Percentiles rank a stretch among this genome's conserved stretches.
Evolutionary conservation across 78 protist genomes (phyloP).

Genomic region (Anaeramoeba ignava): DNA sequence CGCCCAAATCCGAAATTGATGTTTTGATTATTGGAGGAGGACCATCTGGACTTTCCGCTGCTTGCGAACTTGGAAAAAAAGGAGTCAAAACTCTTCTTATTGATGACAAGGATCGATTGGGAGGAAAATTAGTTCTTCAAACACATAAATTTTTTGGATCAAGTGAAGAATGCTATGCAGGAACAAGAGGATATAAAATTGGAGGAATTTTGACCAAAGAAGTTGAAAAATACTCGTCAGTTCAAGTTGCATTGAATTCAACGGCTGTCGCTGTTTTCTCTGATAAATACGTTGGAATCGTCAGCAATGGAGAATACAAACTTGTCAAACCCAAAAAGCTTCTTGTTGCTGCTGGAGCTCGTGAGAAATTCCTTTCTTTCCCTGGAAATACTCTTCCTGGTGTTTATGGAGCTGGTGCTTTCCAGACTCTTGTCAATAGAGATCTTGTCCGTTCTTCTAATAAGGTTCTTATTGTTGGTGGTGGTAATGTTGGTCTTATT

Average conservation of each 20-base stretch:
- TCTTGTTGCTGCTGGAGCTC: slow-evolving; percentile 10
- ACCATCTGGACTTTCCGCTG: not conserved
- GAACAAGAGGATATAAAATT: slow-evolving; percentile 2
- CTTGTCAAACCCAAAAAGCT: not conserved
- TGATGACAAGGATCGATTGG: slow-evolving; percentile 12
- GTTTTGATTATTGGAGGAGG: not conserved
- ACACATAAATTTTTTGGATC: slow-evolving; percentile 10
- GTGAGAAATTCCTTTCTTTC: not conserved
- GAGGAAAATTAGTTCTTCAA: slow-evolving; percentile 15
- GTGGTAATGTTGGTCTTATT: slow-evolving; percentile 9
- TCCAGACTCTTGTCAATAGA: slow-evolving; percentile 7
- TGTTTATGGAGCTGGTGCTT: slow-evolving; percentile 13
- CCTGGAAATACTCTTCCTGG: slow-evolving; percentile 13
- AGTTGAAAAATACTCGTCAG: not conserved
- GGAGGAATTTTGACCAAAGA: not conserved
- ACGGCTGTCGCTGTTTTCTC: slow-evolving; percentile 6
- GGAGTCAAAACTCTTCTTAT: not conserved
- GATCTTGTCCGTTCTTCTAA: not conserved
- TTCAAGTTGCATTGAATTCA: not conserved
- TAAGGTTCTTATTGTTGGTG: slow-evolving; percentile 1
- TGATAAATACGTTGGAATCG: not conserved
- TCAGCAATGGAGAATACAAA: not conserved
- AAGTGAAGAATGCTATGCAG: not conserved
- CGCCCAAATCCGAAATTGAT: not conserved
- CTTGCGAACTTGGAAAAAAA: not conserved